These are phyloP conservation scores for Orbilia oligospora DNA, from an alignment of 2,329 filamentous ascomycete species.

Conservation along the genomic window DNA sequence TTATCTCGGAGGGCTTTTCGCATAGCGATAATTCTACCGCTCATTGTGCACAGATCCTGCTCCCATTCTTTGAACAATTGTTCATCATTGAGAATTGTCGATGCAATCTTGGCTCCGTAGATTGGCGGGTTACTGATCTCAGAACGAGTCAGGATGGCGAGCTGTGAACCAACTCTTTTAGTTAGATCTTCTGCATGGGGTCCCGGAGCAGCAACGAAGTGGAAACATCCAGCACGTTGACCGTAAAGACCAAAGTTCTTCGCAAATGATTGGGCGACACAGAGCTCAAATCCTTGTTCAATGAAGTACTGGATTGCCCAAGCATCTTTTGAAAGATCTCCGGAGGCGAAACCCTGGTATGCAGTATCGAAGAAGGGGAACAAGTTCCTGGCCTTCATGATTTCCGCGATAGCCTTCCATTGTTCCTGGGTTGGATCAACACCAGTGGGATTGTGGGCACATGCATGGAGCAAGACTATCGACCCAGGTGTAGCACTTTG, in stretches of 20 bases:
- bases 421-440: conserved; percentile 93
- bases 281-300: conserved; percentile 88
- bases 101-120: conserved; percentile 94
- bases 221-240: conserved; percentile 97
- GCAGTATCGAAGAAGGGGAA: conserved; percentile 99
- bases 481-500: conserved; percentile 88
- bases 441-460: conserved; percentile 97
- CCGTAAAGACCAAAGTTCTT: conserved; percentile 91
- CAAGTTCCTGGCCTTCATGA: conserved; percentile 87
- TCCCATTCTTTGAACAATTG: conserved; percentile 94
- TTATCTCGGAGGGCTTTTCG: conserved; percentile 93
- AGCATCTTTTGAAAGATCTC: conserved; percentile 91
- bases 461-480: conserved; percentile 94
- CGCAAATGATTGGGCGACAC: conserved; percentile 92
- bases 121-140: conserved; percentile 98
- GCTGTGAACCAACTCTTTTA: conserved; percentile 94
- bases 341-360: conserved; percentile 97
- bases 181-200: conserved; percentile 79
- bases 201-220: conserved; percentile 81
- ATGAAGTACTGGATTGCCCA: conserved; percentile 95
- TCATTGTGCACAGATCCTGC: conserved; percentile 97
- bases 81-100: conserved; percentile 88
- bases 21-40: conserved; percentile 99
- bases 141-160: conserved; percentile 97
- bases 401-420: conserved; percentile 90